Evolutionary conservation across 805 yeast species (phyloP).

Genomic region (Kodamaea kaohsiungensis): DNA sequence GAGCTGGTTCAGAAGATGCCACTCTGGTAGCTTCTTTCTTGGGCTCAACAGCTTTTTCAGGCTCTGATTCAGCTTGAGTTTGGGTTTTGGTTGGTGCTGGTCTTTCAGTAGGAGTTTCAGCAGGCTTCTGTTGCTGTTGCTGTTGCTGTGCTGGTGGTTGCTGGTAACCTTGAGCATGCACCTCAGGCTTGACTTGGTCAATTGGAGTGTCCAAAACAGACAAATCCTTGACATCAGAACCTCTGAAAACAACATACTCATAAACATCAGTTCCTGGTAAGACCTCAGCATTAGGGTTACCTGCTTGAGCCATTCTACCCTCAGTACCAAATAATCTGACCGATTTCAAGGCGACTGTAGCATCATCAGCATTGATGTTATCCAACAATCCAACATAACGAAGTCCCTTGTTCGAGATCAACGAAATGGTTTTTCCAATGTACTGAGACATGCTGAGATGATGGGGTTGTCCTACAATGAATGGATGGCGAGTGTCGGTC

Average conservation of each 20-base stretch:
- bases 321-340: conserved; percentile 91
- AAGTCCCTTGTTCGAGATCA: conserved; percentile 75
- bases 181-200: conserved; percentile 61
- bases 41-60: conserved; percentile 12
- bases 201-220: conserved; percentile 75
- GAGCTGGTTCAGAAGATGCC: conserved; percentile 1
- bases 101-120: conserved; percentile 3
- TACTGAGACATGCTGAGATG: conserved; percentile 73
- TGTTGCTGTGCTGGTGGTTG: conserved; percentile 1
- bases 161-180: conserved; percentile 22
- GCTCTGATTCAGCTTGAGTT: conserved; percentile 12
- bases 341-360: conserved; percentile 79
- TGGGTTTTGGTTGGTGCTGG: conserved; percentile 9
- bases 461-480: neutral
- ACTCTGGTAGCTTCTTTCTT: conserved; percentile 13
- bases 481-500: neutral
- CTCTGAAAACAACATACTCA: conserved; percentile 82
- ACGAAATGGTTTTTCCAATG: conserved; percentile 85
- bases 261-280: conserved; percentile 68
- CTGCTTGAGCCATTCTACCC: conserved; percentile 63
- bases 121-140: conserved; percentile 1
- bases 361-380: conserved; percentile 83
- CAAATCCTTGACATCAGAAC: conserved; percentile 88
- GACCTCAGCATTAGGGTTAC: conserved; percentile 69
- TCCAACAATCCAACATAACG: conserved; percentile 90